Conservation (phyloP, 2,329 filamentous ascomycete genomes). For the Periconia sp. region DNA sequence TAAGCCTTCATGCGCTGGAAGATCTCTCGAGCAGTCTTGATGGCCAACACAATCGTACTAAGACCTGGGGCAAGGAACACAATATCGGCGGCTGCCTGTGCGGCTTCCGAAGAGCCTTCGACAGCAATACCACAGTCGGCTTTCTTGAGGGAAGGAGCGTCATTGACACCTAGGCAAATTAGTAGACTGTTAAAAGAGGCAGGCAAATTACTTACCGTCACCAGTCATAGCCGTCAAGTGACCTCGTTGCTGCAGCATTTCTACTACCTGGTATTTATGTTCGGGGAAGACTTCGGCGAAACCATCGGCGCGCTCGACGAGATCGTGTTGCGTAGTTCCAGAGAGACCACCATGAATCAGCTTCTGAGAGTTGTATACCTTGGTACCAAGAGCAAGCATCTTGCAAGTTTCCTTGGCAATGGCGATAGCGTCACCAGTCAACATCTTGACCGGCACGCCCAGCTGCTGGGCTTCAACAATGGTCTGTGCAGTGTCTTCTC, state of each 20-base stretch:
- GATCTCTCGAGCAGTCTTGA: conserved; percentile 76
- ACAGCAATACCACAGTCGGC: conserved; percentile 77
- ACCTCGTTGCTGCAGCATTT: conserved; percentile 76
- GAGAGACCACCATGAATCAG: conserved; percentile 77
- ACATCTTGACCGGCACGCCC: conserved; percentile 80
- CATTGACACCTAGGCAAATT: conserved; percentile 64
- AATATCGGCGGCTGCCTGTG: conserved; percentile 75
- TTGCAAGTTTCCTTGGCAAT: conserved; percentile 84
- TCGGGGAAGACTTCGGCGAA: conserved; percentile 78
- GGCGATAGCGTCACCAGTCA: conserved; percentile 80
- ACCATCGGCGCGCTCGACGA: conserved; percentile 76
- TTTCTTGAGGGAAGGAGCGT: conserved; percentile 76
- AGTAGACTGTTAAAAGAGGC: conserved; percentile 8
- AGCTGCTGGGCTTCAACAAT: conserved; percentile 78
- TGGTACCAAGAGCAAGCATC: conserved; percentile 79
- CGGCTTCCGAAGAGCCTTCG: conserved; percentile 74
- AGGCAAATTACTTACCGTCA: conserved; percentile 57
- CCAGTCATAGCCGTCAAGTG: conserved; percentile 78
- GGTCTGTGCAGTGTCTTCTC: conserved; percentile 79
- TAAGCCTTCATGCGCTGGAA: conserved; percentile 82
- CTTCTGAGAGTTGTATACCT: conserved; percentile 81
- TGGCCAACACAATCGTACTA: conserved; percentile 73
- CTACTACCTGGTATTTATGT: conserved; percentile 78
- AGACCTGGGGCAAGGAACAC: conserved; percentile 77
- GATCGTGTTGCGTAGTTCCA: conserved; percentile 75